phyloP scores from a whole-genome alignment of 352 stramenopile genomes.

The Phytophthora citrophthora region DNA sequence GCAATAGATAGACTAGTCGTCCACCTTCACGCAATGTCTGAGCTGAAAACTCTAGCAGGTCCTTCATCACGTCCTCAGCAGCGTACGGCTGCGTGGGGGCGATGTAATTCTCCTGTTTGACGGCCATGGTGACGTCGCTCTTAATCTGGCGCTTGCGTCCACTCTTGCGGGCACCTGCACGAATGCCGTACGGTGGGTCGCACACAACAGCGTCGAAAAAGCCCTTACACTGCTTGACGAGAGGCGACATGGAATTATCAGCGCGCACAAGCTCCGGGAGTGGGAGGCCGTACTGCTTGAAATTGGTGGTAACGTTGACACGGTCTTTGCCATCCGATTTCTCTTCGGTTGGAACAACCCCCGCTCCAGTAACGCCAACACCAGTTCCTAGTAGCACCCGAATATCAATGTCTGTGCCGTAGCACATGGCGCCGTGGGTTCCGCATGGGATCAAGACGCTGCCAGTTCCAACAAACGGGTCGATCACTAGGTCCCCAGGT shows the following conservation, averaged over 20 bases:
- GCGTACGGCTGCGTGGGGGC: conserved; percentile 95
- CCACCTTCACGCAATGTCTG: conserved; percentile 76
- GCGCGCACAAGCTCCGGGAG: conserved; percentile 94
- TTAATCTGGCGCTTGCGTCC: conserved; percentile 66
- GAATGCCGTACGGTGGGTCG: conserved; percentile 95
- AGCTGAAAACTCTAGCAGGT: conserved; percentile 94
- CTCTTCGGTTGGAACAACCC: conserved; percentile 17
- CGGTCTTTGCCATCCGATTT: conserved; percentile 30
- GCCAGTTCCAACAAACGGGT: conserved; percentile 98
- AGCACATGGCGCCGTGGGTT: conserved; percentile 92
- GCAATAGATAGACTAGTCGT: conserved; percentile 88
- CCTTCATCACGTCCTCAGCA: conserved; percentile 97
- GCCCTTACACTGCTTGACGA: conserved; percentile 47
- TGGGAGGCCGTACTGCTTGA: conserved; percentile 93
- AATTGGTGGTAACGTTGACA: conserved; percentile 90
- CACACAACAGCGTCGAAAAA: conserved; percentile 93
- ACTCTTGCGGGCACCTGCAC: conserved; percentile 93
- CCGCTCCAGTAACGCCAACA: conserved; percentile 55
- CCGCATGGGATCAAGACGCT: conserved; percentile 96
- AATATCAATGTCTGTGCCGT: conserved; percentile 97
- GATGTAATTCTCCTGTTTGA: conserved; percentile 93
- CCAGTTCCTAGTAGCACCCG: conserved; percentile 94
- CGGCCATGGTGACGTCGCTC: conserved; percentile 23
- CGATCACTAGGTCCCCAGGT: conserved; percentile 87
- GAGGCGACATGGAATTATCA: conserved; percentile 87